Conservation (phyloP, 192 early-diverging fungal genomes). For the Cladochytrium replicatum region DNA sequence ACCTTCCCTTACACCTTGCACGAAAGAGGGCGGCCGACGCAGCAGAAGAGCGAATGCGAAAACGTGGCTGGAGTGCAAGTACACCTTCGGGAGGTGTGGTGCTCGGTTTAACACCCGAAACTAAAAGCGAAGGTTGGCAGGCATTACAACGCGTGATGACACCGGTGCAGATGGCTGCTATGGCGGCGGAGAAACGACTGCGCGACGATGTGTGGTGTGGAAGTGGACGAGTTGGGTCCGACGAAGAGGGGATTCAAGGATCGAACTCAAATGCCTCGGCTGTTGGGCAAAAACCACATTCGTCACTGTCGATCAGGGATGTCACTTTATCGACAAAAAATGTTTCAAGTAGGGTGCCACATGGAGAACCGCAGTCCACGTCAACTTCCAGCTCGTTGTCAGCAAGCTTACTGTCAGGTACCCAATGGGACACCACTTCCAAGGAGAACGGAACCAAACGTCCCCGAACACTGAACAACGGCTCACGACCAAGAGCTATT, state of each 20-base stretch:
- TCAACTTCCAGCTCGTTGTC: not conserved
- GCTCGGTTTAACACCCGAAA: slow-evolving; percentile 18
- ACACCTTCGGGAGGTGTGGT: slow-evolving; percentile 41
- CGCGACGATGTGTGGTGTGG: slow-evolving; percentile 64
- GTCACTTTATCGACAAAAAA: too few relatives aligned
- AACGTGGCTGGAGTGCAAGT: slow-evolving; percentile 39
- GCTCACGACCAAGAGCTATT: not conserved
- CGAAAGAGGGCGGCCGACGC: slow-evolving; percentile 36
- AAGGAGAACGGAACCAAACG: not conserved
- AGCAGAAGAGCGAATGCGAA: slow-evolving; percentile 43
- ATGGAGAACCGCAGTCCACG: not conserved
- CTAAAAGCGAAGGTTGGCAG: slow-evolving; percentile 19
- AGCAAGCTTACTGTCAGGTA: not conserved
- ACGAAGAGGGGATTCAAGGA: slow-evolving; percentile 1
- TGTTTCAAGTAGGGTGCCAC: not conserved
- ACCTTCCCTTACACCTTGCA: slow-evolving; percentile 22
- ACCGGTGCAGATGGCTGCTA: slow-evolving; percentile 50
- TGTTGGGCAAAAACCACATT: too few relatives aligned
- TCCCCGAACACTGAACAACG: not conserved
- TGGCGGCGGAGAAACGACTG: slow-evolving; percentile 56
- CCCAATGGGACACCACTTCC: not conserved
- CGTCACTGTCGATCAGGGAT: too few relatives aligned
- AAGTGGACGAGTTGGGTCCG: too few relatives aligned
- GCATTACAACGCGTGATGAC: slow-evolving; percentile 18
- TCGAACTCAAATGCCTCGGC: not conserved